Conservation (phyloP, 805 yeast species). For the Candida xiaguanensis region DNA sequence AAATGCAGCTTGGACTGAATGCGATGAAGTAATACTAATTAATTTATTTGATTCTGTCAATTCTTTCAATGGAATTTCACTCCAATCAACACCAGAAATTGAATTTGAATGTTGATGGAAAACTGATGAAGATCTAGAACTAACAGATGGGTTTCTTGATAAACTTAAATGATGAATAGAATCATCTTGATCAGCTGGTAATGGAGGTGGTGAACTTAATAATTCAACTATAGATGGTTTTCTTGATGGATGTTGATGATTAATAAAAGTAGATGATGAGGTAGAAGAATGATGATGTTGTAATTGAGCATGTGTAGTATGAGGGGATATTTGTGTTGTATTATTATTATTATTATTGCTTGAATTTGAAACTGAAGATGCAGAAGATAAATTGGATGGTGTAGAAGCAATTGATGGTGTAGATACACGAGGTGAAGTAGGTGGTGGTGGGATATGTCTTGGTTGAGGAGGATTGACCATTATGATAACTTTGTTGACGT, state of each 20-base stretch:
- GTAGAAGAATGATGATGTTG: conserved; percentile 12
- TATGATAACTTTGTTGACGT: background rate
- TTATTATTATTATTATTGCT: no score
- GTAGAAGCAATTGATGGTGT: background rate
- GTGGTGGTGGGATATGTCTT: conserved; percentile 3
- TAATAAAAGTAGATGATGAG: conserved; percentile 10
- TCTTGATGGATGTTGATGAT: conserved; percentile 22
- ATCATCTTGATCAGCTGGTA: conserved; percentile 41
- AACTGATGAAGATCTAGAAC: conserved; percentile 14
- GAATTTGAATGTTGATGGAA: conserved; percentile 4
- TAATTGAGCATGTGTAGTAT: background rate
- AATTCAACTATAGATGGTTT: conserved; percentile 72
- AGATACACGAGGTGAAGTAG: conserved; percentile 1
- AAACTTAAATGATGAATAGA: conserved; percentile 33
- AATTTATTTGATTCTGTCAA: conserved; percentile 77
- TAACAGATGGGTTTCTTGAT: conserved; percentile 32
- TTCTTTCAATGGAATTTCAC: conserved; percentile 64
- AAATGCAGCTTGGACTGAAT: conserved; percentile 85
- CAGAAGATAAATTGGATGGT: background rate
- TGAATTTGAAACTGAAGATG: background rate
- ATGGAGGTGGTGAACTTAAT: conserved; percentile 72
- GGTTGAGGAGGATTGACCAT: conserved; percentile 7
- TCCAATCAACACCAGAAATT: conserved; percentile 52
- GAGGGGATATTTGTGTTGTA: background rate
- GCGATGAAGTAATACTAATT: conserved; percentile 59